Evolutionary conservation across 2,329 filamentous ascomycete species (phyloP).

Genomic region (Pleomassaria siparia): DNA sequence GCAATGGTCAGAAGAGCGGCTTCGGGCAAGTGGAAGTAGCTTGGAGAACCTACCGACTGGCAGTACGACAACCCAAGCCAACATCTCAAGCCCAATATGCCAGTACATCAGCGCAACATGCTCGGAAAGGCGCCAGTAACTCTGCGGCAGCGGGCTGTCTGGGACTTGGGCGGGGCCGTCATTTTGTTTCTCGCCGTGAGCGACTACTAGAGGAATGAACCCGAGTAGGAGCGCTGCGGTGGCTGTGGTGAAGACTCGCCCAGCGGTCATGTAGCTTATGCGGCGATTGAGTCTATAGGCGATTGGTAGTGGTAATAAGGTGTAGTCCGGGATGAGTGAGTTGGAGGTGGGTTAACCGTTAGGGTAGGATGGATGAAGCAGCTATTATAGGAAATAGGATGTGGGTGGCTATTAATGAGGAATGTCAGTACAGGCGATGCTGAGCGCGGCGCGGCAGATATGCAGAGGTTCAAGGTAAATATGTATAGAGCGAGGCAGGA

Average conservation of each 20-base stretch:
- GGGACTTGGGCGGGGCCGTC: slow-evolving; percentile 14
- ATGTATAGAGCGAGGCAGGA: not conserved
- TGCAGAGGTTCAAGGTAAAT: not conserved
- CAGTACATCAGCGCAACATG: slow-evolving; percentile 62
- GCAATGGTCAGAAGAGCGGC: slow-evolving; percentile 22
- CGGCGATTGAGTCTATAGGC: slow-evolving; percentile 2
- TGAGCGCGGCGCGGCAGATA: not conserved
- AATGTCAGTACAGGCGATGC: not conserved
- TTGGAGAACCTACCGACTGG: slow-evolving; percentile 63
- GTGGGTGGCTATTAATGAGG: not conserved
- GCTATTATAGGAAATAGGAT: not conserved
- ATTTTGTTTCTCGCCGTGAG: slow-evolving; percentile 43
- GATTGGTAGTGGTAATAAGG: not conserved
- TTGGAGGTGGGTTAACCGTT: not conserved
- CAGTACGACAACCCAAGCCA: slow-evolving; percentile 72
- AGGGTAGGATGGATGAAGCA: not conserved
- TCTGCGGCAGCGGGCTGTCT: slow-evolving; percentile 40
- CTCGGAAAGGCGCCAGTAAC: slow-evolving; percentile 62
- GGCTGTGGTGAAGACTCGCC: slow-evolving; percentile 22
- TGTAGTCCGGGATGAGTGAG: not conserved
- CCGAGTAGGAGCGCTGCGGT: slow-evolving; percentile 45
- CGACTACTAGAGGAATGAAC: slow-evolving; percentile 42
- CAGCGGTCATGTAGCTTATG: slow-evolving; percentile 30
- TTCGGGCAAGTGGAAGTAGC: not conserved
- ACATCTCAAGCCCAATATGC: slow-evolving; percentile 70